Conservation (phyloP, 2,329 filamentous ascomycete genomes). For the Fusarium pilosicola region DNA sequence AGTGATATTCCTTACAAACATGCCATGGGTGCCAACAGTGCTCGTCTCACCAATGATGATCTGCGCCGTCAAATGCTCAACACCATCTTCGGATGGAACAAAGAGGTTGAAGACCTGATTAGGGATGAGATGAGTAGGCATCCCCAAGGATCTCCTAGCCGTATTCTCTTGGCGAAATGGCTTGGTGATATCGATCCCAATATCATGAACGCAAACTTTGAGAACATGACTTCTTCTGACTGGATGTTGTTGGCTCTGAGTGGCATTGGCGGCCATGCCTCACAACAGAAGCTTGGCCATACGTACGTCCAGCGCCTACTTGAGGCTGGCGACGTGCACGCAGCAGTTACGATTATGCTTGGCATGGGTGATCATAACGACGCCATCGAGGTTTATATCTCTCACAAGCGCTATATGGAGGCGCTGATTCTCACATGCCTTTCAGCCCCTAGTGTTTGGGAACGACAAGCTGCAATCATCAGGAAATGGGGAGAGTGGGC, state of each 20-base stretch:
- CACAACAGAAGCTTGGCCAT: conserved; percentile 89
- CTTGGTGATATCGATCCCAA: conserved; percentile 86
- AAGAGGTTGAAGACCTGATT: conserved; percentile 82
- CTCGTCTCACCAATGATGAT: conserved; percentile 77
- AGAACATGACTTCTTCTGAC: conserved; percentile 91
- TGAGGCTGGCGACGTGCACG: conserved; percentile 89
- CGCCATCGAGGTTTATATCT: conserved; percentile 95
- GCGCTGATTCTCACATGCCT: conserved; percentile 88
- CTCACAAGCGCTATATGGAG: conserved; percentile 91
- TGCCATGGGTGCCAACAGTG: conserved; percentile 66
- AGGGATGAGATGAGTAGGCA: conserved; percentile 85
- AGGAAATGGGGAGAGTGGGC: conserved; percentile 96
- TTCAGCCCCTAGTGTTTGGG: conserved; percentile 86
- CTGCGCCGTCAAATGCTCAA: conserved; percentile 90
- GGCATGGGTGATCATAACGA: conserved; percentile 93
- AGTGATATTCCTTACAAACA: conserved; percentile 85
- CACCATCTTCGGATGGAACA: conserved; percentile 94
- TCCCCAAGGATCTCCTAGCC: conserved; percentile 75
- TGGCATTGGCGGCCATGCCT: conserved; percentile 78
- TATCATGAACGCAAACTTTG: conserved; percentile 79
- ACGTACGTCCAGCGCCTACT: conserved; percentile 91
- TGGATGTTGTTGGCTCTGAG: conserved; percentile 97
- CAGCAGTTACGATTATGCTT: conserved; percentile 90
- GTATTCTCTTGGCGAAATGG: conserved; percentile 91
- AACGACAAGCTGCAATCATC: conserved; percentile 86